phyloP scores from a whole-genome alignment of 805 yeast genomes.

The Wickerhamomyces mucosus region DNA sequence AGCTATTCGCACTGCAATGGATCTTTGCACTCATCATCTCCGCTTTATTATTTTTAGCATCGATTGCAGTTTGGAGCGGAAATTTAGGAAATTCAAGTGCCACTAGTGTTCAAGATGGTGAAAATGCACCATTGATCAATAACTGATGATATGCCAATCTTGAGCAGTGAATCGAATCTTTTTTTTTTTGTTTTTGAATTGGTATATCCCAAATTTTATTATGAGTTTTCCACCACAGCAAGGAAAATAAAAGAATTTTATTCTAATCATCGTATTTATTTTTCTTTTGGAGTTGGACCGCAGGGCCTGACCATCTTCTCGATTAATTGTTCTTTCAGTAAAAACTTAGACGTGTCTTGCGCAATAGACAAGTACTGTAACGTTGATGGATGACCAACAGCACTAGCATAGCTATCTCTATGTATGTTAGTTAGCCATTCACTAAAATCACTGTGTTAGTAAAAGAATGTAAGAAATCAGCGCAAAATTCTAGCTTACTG shows the following conservation, averaged over 20 bases:
- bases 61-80: conserved; percentile 39
- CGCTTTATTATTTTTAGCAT: conserved; percentile 41
- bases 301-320: conserved; percentile 31
- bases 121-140: conserved; percentile 30
- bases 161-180: no score
- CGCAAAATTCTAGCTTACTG: conserved; percentile 20
- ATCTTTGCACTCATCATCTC: conserved; percentile 67
- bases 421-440: conserved; percentile 65
- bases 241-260: neutral
- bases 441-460: conserved; percentile 13
- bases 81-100: conserved; percentile 5
- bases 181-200: no score
- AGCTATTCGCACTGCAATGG: conserved; percentile 76
- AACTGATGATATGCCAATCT: conserved; percentile 2
- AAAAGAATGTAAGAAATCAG: neutral
- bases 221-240: no score
- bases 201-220: neutral
- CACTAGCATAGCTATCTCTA: conserved; percentile 54
- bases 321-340: conserved; percentile 24
- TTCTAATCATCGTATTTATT: neutral
- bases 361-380: conserved; percentile 47
- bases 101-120: conserved; percentile 14
- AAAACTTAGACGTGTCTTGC: conserved; percentile 32
- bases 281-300: conserved; percentile 9
- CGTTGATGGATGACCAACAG: conserved; percentile 49